Conservation (phyloP, 2,329 filamentous ascomycete species). For the Penicillium sp. region DNA sequence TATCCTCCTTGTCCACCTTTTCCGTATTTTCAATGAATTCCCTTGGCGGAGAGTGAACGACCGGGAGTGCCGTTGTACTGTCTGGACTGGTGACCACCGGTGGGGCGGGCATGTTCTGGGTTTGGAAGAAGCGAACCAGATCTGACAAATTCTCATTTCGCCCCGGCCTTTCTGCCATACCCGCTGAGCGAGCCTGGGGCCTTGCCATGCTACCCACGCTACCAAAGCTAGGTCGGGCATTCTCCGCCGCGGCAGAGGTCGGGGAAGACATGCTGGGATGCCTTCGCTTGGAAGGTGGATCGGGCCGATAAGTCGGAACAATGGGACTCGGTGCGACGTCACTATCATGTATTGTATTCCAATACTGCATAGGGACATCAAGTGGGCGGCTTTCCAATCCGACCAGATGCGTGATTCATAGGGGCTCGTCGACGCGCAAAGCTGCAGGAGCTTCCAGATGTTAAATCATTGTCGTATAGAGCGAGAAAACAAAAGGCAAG, state of each 20-base stretch:
- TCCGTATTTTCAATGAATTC: too few relatives aligned
- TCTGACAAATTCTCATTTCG: conserved; percentile 36
- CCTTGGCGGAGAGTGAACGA: conserved; percentile 23
- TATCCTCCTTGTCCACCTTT: not conserved
- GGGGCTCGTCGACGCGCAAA: not conserved
- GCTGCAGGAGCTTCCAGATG: not conserved
- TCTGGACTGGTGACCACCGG: conserved; percentile 18
- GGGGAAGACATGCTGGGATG: conserved; percentile 26
- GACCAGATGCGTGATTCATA: conserved; percentile 6
- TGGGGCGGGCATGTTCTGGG: conserved; percentile 22
- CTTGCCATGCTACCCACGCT: conserved; percentile 9
- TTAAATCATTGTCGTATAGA: conserved; percentile 4
- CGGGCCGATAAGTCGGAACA: conserved; percentile 34
- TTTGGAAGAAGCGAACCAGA: conserved; percentile 38
- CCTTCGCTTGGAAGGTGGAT: conserved; percentile 26
- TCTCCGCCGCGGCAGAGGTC: conserved; percentile 13
- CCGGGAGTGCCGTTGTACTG: conserved; percentile 24
- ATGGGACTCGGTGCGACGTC: conserved; percentile 35
- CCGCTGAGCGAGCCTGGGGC: conserved; percentile 30
- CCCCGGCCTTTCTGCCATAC: conserved; percentile 28
- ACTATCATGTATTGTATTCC: conserved; percentile 24
- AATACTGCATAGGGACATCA: conserved; percentile 31
- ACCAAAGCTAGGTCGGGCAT: conserved; percentile 7
- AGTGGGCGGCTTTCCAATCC: conserved; percentile 21
- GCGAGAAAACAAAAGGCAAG: not conserved